A percentile compares a stretch with the other conserved stretches of the same genome.
phyloP scores from a whole-genome alignment of 2,329 filamentous ascomycete species.

The Cercospora brassicicola region DNA sequence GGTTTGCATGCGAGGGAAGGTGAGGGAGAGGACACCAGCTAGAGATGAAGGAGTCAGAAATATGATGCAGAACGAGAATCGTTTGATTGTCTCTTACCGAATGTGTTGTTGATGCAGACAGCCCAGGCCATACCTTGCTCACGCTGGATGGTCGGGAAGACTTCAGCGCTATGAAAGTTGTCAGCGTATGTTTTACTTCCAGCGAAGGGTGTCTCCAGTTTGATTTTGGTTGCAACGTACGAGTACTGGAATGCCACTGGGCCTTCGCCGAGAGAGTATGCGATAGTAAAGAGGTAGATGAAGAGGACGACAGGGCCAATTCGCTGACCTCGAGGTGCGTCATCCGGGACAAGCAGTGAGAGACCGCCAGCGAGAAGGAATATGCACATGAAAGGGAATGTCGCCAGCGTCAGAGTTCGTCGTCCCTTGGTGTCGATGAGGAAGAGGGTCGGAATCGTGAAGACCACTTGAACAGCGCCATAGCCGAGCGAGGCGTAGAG shows the following conservation, averaged over 20 bases:
- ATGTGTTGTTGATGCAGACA: constrained; percentile 59
- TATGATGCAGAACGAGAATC: background rate
- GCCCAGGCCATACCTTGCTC: constrained; percentile 52
- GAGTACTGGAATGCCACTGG: constrained; percentile 47
- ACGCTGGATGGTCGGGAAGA: constrained; percentile 49
- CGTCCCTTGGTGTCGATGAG: constrained; percentile 50
- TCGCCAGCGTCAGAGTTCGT: constrained; percentile 42
- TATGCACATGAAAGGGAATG: constrained; percentile 51
- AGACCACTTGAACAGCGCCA: constrained; percentile 49
- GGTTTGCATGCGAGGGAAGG: constrained; percentile 51
- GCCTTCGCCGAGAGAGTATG: constrained; percentile 50
- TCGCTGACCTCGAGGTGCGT: constrained; percentile 33
- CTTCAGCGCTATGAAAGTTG: constrained; percentile 41
- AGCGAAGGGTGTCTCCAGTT: background rate
- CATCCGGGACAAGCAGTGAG: constrained; percentile 39
- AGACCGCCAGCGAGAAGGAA: constrained; percentile 53
- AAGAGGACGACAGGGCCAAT: constrained; percentile 44
- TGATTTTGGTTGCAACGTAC: background rate
- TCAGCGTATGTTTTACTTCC: background rate
- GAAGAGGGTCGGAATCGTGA: constrained; percentile 48
- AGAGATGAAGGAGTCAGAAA: constrained; percentile 41
- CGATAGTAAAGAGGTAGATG: constrained; percentile 55
- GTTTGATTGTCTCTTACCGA: constrained; percentile 30
- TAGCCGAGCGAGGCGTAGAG: constrained; percentile 47
- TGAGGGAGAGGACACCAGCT: constrained; percentile 40